Conservation (phyloP, 169 alveolate genomes). For the Plasmodium chabaudi region DNA sequence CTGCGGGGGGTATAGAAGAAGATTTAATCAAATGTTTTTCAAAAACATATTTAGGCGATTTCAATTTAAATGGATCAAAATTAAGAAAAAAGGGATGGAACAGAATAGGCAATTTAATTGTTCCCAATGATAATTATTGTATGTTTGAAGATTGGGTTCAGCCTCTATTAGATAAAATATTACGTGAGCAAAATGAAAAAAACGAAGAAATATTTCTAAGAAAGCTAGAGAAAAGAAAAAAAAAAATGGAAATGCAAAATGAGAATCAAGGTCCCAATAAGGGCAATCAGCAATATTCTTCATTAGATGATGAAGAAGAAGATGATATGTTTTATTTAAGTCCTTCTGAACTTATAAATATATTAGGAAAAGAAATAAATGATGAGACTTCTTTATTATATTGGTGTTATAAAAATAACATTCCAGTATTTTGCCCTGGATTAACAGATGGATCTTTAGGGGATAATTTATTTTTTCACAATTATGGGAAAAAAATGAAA, state of each 20-base stretch:
- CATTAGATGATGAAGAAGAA: slow-evolving; percentile 82
- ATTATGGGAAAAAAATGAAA: slow-evolving; percentile 84
- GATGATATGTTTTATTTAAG: slow-evolving; percentile 87
- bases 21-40: slow-evolving; percentile 98
- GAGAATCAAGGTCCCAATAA: no score
- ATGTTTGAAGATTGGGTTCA: slow-evolving; percentile 97
- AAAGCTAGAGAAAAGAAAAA: slow-evolving; percentile 16
- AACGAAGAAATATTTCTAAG: slow-evolving; percentile 71
- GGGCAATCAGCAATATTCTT: not conserved
- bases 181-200: slow-evolving; percentile 87
- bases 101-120: slow-evolving; percentile 98
- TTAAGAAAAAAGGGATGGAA: slow-evolving; percentile 96
- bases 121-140: slow-evolving; percentile 98
- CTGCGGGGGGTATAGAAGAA: slow-evolving; percentile 99
- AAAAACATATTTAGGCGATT: slow-evolving; percentile 93
- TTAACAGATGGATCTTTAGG: slow-evolving; percentile 99
- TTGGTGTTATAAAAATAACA: slow-evolving; percentile 98
- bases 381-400: slow-evolving; percentile 96
- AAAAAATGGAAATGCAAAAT: not conserved
- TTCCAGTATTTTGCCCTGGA: slow-evolving; percentile 99
- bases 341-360: slow-evolving; percentile 93
- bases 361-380: slow-evolving; percentile 96
- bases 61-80: slow-evolving; percentile 91
- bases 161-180: slow-evolving; percentile 96
- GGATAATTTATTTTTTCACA: slow-evolving; percentile 94